Evolutionary conservation across 495 filamentous ascomycete species (phyloP).

Genomic region (Aspergillus leporis): DNA sequence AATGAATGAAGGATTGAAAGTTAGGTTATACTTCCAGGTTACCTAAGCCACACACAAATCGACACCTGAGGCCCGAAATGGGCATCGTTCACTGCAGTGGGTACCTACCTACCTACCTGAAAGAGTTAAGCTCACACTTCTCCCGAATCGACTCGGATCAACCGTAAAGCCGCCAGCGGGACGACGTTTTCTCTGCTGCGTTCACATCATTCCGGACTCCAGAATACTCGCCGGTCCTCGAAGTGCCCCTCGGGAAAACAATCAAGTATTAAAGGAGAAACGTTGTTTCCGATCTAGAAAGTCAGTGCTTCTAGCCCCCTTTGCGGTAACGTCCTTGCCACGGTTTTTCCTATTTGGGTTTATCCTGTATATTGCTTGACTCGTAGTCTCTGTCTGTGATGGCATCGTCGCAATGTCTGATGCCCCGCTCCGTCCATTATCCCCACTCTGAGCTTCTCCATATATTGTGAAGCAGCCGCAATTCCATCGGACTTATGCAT

Average conservation of each 20-base stretch:
- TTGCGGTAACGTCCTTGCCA: constrained; percentile 2
- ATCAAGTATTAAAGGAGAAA: constrained; percentile 9
- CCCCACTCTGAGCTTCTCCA: not conserved
- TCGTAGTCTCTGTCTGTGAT: constrained; percentile 5
- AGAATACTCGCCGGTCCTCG: constrained; percentile 54
- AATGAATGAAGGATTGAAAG: too few relatives aligned
- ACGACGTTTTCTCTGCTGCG: constrained; percentile 39
- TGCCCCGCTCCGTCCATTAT: not conserved
- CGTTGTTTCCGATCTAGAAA: constrained; percentile 20
- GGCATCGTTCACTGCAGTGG: too few relatives aligned
- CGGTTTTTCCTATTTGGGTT: constrained; percentile 6
- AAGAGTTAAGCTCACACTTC: not conserved
- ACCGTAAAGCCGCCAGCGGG: constrained; percentile 14
- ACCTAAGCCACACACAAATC: too few relatives aligned
- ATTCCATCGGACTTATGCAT: not conserved
- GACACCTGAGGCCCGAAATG: too few relatives aligned
- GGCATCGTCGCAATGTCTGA: not conserved
- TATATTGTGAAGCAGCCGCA: not conserved
- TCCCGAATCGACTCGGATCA: not conserved
- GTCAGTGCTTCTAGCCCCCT: constrained; percentile 17
- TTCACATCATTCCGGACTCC: constrained; percentile 46
- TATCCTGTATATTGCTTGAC: not conserved
- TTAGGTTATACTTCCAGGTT: too few relatives aligned
- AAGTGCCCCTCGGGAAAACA: constrained; percentile 35
- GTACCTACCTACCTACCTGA: too few relatives aligned